A percentile compares a stretch with the other conserved stretches of the same genome.
Evolutionary conservation across 306 rosid genomes (phyloP).

Genomic region (Abrus precatorius): DNA sequence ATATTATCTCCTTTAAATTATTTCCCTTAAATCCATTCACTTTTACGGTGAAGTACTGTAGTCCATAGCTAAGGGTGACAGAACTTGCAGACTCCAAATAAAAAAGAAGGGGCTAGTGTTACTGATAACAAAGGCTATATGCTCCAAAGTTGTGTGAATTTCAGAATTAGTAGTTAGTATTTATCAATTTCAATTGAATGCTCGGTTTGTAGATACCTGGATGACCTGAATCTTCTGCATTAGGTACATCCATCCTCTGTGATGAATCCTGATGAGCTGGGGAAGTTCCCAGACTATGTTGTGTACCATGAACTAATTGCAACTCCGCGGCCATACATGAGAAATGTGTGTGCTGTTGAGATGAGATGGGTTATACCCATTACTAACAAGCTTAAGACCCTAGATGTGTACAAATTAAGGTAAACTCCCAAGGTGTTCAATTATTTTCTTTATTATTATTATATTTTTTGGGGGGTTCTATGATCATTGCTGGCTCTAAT

Average conservation of each 20-base stretch:
- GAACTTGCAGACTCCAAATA: conserved; percentile 1
- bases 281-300: conserved; percentile 89
- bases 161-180: conserved; percentile 28
- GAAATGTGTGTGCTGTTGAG: conserved; percentile 81
- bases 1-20: conserved; percentile 37
- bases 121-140: conserved; percentile 11
- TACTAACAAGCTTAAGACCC: conserved; percentile 75
- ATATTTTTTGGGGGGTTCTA: neutral
- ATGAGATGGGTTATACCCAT: conserved; percentile 78
- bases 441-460: neutral
- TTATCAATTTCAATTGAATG: conserved; percentile 35
- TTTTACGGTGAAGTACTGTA: conserved; percentile 27
- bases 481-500: conserved; percentile 48
- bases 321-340: conserved; percentile 86
- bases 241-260: conserved; percentile 92
- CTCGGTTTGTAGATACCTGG: conserved; percentile 32
- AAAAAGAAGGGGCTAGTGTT: neutral
- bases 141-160: conserved; percentile 36
- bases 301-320: conserved; percentile 94
- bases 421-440: conserved; percentile 34
- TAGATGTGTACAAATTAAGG: conserved; percentile 82
- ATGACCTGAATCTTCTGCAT: conserved; percentile 40
- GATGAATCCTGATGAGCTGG: conserved; percentile 73
- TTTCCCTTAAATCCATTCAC: conserved; percentile 30
- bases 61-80: conserved; percentile 23